Evolutionary conservation across 1,284 basidiomycete species (phyloP), one percentile per base, ranked within the genome.

Genomic region (Mrakiaceae sp.): DNA sequence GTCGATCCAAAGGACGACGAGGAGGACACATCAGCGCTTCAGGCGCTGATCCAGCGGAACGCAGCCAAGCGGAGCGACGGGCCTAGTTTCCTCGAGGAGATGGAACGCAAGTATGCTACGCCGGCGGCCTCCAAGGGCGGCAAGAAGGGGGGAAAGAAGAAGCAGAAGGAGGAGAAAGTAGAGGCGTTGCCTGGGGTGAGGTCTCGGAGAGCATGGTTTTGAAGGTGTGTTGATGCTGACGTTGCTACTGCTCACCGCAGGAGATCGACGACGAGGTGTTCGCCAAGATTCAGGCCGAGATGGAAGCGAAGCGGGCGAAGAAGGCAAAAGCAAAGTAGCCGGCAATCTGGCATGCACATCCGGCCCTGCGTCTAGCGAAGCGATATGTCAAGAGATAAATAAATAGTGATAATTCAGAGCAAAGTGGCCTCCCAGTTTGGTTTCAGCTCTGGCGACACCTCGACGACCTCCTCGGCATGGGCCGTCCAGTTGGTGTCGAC

Each of bases 221-320:
- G 62, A 59, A 11, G 57, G 62, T 51, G 66, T 7, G 67, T 66
- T 2, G 67, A 58, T 4, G 58, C 52, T 10, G 63, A 52, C 27
- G 53, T n/a, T 4, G 4, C 16, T 27, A 14, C 12, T 39, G 66
- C 14, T 60, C 63, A n/a, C 59, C 51, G 11, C 69, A 68, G 50
- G 70, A 69, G 5, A 71, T 71, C 14, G 64, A 64, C 44, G 64
- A 64, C 64, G 58, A n/a, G 5, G 43, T 46, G 3, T 64, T 64
- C 42, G 64, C 43, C n/a, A 50, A 40, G 12, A n/a, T 64, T 5
- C 64, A 64, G 44, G 52, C 58, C 8, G 54, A 64, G 53, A 50
- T 64, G 58, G 39, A 27, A 27, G 27, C 27, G 27, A 27, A 27
- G 27, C 27, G 27, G 27, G 27, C 2, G 27, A 27, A 27, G 27